Conservation (phyloP, 306 rosid species). For the Trifolium fragiferum region DNA sequence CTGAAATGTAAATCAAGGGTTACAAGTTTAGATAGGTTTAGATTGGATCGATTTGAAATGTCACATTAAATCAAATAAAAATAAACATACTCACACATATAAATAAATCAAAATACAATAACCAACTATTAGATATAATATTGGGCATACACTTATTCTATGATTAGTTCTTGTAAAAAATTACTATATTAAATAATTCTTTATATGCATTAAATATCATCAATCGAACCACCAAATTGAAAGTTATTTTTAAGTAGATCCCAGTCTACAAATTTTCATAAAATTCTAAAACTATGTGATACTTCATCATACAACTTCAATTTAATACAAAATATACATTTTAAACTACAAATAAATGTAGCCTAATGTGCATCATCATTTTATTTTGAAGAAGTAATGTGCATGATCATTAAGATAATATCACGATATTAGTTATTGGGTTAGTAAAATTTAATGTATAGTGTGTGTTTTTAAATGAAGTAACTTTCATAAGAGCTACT, state of each 20-base stretch:
- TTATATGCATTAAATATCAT: neutral
- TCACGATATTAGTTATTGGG: neutral
- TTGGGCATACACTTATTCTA: neutral
- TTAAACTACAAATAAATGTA: neutral
- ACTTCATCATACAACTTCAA: neutral
- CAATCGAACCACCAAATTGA: neutral
- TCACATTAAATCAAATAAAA: neutral
- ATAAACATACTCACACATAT: neutral
- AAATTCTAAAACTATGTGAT: neutral
- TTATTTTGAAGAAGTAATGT: neutral
- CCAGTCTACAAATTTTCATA: neutral
- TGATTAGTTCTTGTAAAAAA: neutral
- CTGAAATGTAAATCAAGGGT: conserved; percentile 52
- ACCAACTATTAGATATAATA: neutral
- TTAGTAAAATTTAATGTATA: neutral
- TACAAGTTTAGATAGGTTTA: conserved; percentile 28
- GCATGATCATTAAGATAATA: neutral
- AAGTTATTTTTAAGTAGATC: neutral
- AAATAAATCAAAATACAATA: neutral
- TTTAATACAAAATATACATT: neutral
- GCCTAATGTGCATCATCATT: neutral
- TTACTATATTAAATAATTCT: neutral
- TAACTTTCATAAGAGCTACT: neutral
- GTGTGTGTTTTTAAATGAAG: neutral
- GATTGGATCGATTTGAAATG: conserved; percentile 12